These are phyloP conservation scores for Pseudotsuga menziesii DNA, from an alignment of 75 land plant species.

Conservation along the genomic window DNA sequence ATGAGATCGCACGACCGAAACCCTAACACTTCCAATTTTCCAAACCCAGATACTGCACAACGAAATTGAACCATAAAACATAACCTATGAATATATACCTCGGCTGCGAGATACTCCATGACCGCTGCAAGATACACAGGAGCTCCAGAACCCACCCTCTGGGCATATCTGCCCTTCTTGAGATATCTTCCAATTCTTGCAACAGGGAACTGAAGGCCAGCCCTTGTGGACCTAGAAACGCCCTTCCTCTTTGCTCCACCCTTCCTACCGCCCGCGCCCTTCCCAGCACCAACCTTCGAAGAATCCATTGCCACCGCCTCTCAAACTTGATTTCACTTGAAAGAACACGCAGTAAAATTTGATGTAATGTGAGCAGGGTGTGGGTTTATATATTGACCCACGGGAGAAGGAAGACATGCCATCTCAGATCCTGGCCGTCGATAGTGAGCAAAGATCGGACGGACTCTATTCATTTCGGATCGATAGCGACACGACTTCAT, in stretches of 20 bases:
- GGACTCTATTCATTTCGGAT: no score
- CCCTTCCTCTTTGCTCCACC: conserved; percentile 20
- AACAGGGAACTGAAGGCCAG: conserved; percentile 30
- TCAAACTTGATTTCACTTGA: no score
- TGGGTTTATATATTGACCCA: no score
- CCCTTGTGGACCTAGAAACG: conserved; percentile 16
- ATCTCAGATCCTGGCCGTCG: no score
- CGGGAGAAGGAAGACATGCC: no score
- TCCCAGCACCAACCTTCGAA: neutral
- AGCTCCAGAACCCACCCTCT: conserved; percentile 28
- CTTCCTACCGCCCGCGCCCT: conserved; percentile 20
- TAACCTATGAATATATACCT: conserved; percentile 7
- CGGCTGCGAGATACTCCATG: conserved; percentile 36
- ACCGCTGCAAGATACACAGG: conserved; percentile 41
- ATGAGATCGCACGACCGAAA: neutral
- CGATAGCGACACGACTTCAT: no score
- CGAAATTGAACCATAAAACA: neutral
- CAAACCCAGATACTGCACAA: neutral
- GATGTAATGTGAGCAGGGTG: no score
- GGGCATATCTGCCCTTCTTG: conserved; percentile 29
- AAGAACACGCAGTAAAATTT: no score
- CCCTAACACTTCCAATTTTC: neutral
- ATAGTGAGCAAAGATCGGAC: no score
- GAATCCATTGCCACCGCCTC: no score
- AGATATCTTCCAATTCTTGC: conserved; percentile 28